Evolutionary conservation across 2,329 filamentous ascomycete genomes (phyloP), one percentile per base, ranked within the genome.

Genomic region (Diaporthe aspalathi): DNA sequence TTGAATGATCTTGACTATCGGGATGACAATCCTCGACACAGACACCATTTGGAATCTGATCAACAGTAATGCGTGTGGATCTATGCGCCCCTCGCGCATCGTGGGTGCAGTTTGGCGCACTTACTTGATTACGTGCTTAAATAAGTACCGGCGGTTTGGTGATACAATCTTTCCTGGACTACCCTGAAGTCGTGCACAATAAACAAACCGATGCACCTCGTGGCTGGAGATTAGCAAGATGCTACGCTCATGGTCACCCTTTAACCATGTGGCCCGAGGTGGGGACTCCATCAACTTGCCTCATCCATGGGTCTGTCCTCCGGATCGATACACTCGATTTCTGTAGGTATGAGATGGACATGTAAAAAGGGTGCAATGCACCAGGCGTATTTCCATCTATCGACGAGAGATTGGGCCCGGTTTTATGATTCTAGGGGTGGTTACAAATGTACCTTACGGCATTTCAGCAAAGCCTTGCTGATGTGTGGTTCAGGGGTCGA

Each of bases 271-370:
- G 35, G 35, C 35, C 9, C 35, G 35, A 38, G 35, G 9, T 43
- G 7, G 35, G 6, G 2, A 38, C 35, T 38, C 11, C 35, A 38
- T 38, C 35, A 12, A 38, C 35, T 38, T 38, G 35, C 52, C 45
- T 68, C 66, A 40, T 54, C 54, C 70, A 73, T 1, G 52, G 66
- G 32, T 73, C 62, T 5, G 57, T 68, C 60, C 71, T 56, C 54
- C 57, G 72, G 14, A 72, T 45, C 12, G 60, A 73, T 35, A 47
- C 67, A 35, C 47, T 52, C 72, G 70, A 74, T 1, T 49, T 53
- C n/a, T n/a, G n/a, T n/a, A n/a, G n/a, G n/a, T n/a, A 47, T 24
- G 56, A 62, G 24, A 62, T 62, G 56, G 2, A 1, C 24, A 45
- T 45, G 40, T 45, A 45, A 1, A 32, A 47, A n/a, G 56, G 56